Percentiles rank a stretch among this genome's conserved stretches.
Evolutionary conservation across 1,139 yeast species (phyloP).

Genomic region (Magnusiomyces sp.): DNA sequence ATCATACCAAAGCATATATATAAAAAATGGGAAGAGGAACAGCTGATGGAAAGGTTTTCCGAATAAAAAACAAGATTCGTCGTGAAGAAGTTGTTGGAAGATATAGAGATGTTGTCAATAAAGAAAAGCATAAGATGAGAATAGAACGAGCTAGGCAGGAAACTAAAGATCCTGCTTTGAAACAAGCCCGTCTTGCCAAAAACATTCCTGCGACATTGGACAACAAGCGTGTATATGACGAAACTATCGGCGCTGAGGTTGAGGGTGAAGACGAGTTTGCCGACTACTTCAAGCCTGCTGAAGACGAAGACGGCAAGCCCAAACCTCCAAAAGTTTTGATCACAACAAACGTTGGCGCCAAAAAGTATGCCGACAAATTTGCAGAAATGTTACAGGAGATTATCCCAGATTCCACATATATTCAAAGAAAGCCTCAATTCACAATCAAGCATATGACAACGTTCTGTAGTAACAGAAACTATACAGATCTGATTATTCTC

Average conservation of each 20-base stretch:
- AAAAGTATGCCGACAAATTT: conserved; percentile 80
- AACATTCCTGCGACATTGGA: conserved; percentile 88
- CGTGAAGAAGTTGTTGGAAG: conserved; percentile 74
- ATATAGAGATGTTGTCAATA: conserved; percentile 65
- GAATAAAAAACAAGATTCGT: conserved; percentile 50
- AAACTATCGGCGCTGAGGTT: conserved; percentile 63
- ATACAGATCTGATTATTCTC: conserved; percentile 76
- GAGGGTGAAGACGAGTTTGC: conserved; percentile 81
- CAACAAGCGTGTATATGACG: conserved; percentile 80
- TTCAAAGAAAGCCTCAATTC: conserved; percentile 79
- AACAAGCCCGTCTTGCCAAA: conserved; percentile 65
- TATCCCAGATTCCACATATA: conserved; percentile 76
- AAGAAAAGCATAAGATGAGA: conserved; percentile 68
- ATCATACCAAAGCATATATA: no score
- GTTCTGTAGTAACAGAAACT: conserved; percentile 71
- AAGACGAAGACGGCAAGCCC: conserved; percentile 49
- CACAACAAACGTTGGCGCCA: conserved; percentile 83
- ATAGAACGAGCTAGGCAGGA: conserved; percentile 77
- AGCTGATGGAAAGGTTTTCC: conserved; percentile 11
- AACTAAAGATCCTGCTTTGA: conserved; percentile 68
- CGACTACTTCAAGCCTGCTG: conserved; percentile 39
- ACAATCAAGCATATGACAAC: conserved; percentile 79
- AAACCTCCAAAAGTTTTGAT: conserved; percentile 51
- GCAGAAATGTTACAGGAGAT: conserved; percentile 80
- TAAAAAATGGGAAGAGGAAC: conserved; percentile 11